Percentiles rank a stretch among this genome's conserved stretches.
Evolutionary conservation across 768 basidiomycete species (phyloP).

Genomic region (Russula vinacea): DNA sequence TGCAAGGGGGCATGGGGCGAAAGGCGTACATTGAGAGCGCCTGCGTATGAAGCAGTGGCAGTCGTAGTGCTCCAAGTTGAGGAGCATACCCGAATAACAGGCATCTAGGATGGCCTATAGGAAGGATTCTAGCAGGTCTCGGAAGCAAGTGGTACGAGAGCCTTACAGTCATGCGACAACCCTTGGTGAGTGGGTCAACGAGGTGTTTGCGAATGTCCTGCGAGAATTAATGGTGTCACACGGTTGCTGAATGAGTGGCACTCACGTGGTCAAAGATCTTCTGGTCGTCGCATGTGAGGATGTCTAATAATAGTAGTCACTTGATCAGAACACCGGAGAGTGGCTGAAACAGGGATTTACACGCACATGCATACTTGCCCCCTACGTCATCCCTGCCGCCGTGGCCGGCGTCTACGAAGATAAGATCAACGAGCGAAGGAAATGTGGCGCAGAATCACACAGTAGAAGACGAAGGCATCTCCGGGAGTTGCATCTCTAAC

Average conservation of each 20-base stretch:
- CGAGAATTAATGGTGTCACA: neutral
- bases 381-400: conserved; percentile 11
- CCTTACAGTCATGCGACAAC: conserved; percentile 26
- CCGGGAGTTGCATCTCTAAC: conserved; percentile 20
- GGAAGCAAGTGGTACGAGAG: neutral
- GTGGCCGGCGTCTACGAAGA: conserved; percentile 14
- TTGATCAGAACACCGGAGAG: neutral
- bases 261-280: conserved; percentile 28
- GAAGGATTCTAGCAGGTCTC: neutral
- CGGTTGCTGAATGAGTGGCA: neutral
- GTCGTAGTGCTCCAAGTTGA: conserved; percentile 29
- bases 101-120: conserved; percentile 30
- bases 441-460: conserved; percentile 12
- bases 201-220: conserved; percentile 26
- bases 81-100: conserved; percentile 29
- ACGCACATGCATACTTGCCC: conserved; percentile 9
- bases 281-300: conserved; percentile 20
- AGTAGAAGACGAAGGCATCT: conserved; percentile 29
- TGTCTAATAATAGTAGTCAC: neutral
- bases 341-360: neutral
- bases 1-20: too few species aligned
- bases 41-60: conserved; percentile 19
- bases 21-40: conserved; percentile 8
- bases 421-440: neutral
- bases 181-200: conserved; percentile 28